Conservation (phyloP, 306 rosid species). For the Prosopis cineraria region DNA sequence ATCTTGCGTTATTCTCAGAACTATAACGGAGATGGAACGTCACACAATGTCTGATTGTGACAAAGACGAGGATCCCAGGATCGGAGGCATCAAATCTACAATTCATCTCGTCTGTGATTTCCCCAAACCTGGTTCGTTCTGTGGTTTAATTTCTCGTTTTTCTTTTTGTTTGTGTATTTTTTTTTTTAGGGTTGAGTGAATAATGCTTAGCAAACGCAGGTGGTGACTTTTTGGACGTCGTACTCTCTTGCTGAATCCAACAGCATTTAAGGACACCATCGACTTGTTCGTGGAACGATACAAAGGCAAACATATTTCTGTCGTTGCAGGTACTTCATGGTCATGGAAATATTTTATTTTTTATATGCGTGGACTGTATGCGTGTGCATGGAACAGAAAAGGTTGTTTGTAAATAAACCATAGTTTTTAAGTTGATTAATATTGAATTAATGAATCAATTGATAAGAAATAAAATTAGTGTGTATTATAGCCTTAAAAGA, state of each 20-base stretch:
- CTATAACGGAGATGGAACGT: neutral
- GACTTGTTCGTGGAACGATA: neutral
- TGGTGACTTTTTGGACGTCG: neutral
- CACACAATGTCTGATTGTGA: neutral
- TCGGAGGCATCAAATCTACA: neutral
- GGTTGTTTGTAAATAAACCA: too few relatives aligned
- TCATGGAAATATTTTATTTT: too few relatives aligned
- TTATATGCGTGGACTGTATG: too few relatives aligned
- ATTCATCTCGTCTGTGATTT: neutral
- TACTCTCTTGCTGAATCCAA: neutral
- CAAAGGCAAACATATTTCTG: neutral
- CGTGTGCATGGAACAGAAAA: too few relatives aligned
- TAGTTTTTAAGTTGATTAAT: too few relatives aligned
- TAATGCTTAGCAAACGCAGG: neutral
- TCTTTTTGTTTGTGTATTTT: neutral
- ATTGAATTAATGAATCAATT: too few relatives aligned
- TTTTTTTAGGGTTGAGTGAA: neutral
- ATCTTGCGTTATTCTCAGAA: neutral
- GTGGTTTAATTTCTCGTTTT: neutral
- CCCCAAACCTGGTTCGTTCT: neutral
- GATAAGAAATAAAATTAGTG: too few relatives aligned
- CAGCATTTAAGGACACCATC: neutral
- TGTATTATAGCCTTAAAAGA: too few relatives aligned
- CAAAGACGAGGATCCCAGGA: neutral
- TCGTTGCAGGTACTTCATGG: conserved; percentile 1